These are phyloP conservation scores for Breviolum minutum DNA, from an alignment of 73 alveolate species.

Conservation along the genomic window DNA sequence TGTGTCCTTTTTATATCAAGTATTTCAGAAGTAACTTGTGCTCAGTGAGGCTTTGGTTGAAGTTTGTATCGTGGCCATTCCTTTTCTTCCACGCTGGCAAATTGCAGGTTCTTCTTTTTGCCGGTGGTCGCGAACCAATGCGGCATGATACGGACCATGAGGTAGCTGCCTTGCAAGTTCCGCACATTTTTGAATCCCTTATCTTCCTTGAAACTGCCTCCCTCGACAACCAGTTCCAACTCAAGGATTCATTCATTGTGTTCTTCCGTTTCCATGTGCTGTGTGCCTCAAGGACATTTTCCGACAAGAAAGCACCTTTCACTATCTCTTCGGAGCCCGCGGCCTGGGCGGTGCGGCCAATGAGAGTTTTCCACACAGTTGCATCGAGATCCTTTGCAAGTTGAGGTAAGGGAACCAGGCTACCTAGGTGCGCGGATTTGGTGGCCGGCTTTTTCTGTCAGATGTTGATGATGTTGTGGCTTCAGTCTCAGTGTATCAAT, in stretches of 20 bases:
- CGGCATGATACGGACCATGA: constrained; percentile 89
- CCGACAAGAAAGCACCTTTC: constrained; percentile 89
- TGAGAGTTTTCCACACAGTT: not conserved
- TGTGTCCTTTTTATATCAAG: too few species aligned
- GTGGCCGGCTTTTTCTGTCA: too few species aligned
- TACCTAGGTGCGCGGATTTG: constrained; percentile 29
- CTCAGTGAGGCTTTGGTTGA: not conserved
- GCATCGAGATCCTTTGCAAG: not conserved
- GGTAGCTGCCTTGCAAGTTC: not conserved
- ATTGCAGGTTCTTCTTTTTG: constrained; percentile 36
- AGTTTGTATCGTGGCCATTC: not conserved
- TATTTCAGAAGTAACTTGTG: not conserved
- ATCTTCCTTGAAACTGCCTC: too few species aligned
- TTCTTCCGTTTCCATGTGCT: not conserved
- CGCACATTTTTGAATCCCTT: too few species aligned
- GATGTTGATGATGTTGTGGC: not conserved
- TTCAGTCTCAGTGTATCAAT: not conserved
- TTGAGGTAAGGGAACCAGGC: constrained; percentile 72
- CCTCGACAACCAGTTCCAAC: too few species aligned
- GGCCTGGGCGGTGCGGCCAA: not conserved
- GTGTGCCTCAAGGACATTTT: constrained; percentile 46
- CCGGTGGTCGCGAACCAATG: constrained; percentile 72
- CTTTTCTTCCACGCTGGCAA: not conserved
- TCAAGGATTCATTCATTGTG: not conserved
- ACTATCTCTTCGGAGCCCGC: constrained; percentile 68